Conservation (phyloP, 2,329 filamentous ascomycete genomes). For the Leptographium procerum region DNA sequence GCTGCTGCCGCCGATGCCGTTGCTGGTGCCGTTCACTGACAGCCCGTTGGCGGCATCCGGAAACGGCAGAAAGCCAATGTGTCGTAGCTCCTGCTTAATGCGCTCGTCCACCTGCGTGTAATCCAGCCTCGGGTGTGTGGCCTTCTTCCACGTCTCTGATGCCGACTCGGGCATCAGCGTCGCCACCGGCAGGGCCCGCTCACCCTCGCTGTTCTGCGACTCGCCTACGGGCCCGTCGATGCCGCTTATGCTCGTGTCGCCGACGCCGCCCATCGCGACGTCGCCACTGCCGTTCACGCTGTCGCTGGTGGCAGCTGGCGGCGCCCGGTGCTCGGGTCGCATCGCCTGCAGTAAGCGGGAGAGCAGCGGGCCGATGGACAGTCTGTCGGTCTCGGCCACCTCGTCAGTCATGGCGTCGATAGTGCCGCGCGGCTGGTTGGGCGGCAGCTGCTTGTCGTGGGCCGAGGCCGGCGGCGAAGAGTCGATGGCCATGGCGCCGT, state of each 20-base stretch:
- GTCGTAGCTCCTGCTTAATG: constrained; percentile 78
- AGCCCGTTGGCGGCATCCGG: constrained; percentile 13
- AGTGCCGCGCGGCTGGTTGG: constrained; percentile 73
- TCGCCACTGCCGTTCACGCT: constrained; percentile 42
- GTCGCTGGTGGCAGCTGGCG: constrained; percentile 41
- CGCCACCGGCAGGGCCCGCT: constrained; percentile 50
- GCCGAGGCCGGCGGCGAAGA: constrained; percentile 34
- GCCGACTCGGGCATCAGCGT: constrained; percentile 70
- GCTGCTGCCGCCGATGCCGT: constrained; percentile 2
- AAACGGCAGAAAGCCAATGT: constrained; percentile 72
- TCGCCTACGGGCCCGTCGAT: constrained; percentile 17
- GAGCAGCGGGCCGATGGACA: constrained; percentile 80
- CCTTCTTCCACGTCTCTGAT: constrained; percentile 67
- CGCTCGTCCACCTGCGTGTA: constrained; percentile 83
- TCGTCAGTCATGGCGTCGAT: constrained; percentile 84
- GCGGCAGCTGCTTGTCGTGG: constrained; percentile 51
- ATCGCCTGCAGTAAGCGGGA: constrained; percentile 70
- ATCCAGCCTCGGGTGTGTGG: constrained; percentile 64
- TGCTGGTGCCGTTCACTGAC: constrained; percentile 14
- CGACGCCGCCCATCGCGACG: neutral
- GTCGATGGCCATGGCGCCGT: constrained; percentile 68
- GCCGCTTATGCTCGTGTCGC: neutral
- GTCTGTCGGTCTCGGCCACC: constrained; percentile 74
- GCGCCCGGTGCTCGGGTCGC: constrained; percentile 58
- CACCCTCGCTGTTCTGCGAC: constrained; percentile 33